Base-by-base conservation (phyloP, 495 filamentous ascomycete species). In the Xylaria palmicola region DNA sequence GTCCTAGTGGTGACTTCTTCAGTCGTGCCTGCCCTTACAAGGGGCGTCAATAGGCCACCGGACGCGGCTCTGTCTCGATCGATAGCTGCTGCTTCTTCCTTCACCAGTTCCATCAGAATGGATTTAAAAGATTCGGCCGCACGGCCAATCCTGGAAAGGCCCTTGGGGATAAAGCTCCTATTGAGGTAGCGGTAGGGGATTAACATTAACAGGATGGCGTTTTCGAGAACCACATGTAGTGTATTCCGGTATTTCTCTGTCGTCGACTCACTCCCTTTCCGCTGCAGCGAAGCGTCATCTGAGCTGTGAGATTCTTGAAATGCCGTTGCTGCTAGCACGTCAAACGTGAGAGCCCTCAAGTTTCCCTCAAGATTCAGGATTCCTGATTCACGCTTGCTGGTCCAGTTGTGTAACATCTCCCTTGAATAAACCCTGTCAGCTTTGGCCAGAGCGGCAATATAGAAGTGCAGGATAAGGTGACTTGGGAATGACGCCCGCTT, bases 271-370 rank as follows among this genome's bases (percentile, higher is more conserved):
- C 43, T 45, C 10, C 20, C 20, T n/a, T 48, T 50, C 6, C 48
- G 40, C 4, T 58, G 26, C 20, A 47, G 37, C 8, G 56, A 12
- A 9, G n/a, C 1, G n/a, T 44, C 56, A 19, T 58, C 53, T 10
- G 51, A 37, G 17, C 62, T 58, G 34, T 68, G 74, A 0, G 70
- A 70, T 24, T 68, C 73, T 6, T 65, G 63, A 39, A 75, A 72
- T 6, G 62, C 73, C 6, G 68, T 74, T 22, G 49, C 50, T 12
- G 64, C 62, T 1, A 77, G 60, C 8, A 77, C 67, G 56, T 77
- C 52, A 12, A 76, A 63, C 3, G 74, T 56, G 6, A 76, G 55
- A 15, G 69, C 75, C 37, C 66, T 17, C 0, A 62, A 53, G 53
- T 77, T 67, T 5, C 62, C 34, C 26, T 2, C 43, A 3, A 45